A percentile compares a stretch with the other conserved stretches of the same genome.
Evolutionary conservation across 1,139 yeast genomes (phyloP).

Genomic region (Lodderomyces orthopsilosis): DNA sequence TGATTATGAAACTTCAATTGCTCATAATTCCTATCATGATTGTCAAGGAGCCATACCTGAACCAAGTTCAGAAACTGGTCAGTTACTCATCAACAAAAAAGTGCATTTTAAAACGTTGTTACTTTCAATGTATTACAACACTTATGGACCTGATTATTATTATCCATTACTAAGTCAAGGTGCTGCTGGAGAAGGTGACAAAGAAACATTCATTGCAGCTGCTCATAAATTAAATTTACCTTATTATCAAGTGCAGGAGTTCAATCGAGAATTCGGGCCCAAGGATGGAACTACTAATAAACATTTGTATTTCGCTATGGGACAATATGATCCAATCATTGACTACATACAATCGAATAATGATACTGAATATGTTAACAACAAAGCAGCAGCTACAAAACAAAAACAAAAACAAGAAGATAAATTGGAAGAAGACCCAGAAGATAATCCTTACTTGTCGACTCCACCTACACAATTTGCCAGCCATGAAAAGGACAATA

Average conservation of each 20-base stretch:
- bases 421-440: background rate
- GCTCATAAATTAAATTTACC: conserved; percentile 50
- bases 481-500: conserved; percentile 18
- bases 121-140: conserved; percentile 55
- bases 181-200: conserved; percentile 63
- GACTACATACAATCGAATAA: conserved; percentile 26
- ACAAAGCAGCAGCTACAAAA: background rate
- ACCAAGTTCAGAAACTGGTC: conserved; percentile 62
- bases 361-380: conserved; percentile 14
- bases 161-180: conserved; percentile 55
- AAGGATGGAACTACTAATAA: conserved; percentile 17
- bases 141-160: conserved; percentile 53
- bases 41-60: conserved; percentile 57
- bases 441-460: conserved; percentile 6
- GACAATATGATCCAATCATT: conserved; percentile 37
- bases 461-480: conserved; percentile 22
- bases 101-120: conserved; percentile 49
- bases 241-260: conserved; percentile 52
- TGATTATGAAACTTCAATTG: conserved; percentile 11
- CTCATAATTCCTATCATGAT: conserved; percentile 40
- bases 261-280: conserved; percentile 37
- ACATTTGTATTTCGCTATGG: conserved; percentile 36
- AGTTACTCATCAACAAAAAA: conserved; percentile 49
- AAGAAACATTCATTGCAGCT: conserved; percentile 62
- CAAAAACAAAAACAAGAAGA: background rate